These are phyloP conservation scores for Fusarium avenaceum DNA, from an alignment of 2,329 filamentous ascomycete genomes.

Conservation along the genomic window DNA sequence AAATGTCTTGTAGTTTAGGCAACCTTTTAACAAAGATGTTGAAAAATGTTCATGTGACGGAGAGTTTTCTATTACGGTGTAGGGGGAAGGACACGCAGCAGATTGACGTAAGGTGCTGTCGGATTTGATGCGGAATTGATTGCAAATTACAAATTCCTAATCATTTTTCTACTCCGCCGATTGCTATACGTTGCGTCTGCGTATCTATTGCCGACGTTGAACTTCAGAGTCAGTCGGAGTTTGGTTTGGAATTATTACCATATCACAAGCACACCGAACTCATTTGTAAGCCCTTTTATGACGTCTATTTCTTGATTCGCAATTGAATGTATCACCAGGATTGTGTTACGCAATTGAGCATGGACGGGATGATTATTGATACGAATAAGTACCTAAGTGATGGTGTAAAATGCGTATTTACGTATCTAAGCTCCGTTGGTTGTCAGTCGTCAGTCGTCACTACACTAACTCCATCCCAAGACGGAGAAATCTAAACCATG, in stretches of 20 bases:
- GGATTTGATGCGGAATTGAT: constrained; percentile 13
- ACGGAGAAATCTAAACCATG: not conserved
- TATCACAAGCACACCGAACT: constrained; percentile 12
- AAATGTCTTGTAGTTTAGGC: constrained; percentile 39
- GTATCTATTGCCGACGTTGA: not conserved
- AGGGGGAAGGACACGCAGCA: constrained; percentile 12
- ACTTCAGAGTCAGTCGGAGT: constrained; percentile 7
- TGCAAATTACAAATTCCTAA: constrained; percentile 14
- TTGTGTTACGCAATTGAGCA: not conserved
- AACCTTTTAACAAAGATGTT: constrained; percentile 22
- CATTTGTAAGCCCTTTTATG: constrained; percentile 27
- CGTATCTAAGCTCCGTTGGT: constrained; percentile 26
- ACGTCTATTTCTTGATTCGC: constrained; percentile 14
- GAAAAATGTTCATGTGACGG: constrained; percentile 18
- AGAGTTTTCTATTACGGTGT: constrained; percentile 8
- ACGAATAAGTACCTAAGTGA: constrained; percentile 6
- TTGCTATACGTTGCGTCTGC: constrained; percentile 8
- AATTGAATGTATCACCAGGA: not conserved
- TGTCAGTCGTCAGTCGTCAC: not conserved
- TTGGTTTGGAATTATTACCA: constrained; percentile 5
- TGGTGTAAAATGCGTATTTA: constrained; percentile 19
- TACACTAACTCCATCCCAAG: not conserved
- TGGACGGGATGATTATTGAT: not conserved
- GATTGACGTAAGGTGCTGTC: not conserved
- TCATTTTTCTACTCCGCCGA: constrained; percentile 1